Evolutionary conservation across 2,329 filamentous ascomycete genomes (phyloP).

Genomic region (Talaromyces pinophilus): DNA sequence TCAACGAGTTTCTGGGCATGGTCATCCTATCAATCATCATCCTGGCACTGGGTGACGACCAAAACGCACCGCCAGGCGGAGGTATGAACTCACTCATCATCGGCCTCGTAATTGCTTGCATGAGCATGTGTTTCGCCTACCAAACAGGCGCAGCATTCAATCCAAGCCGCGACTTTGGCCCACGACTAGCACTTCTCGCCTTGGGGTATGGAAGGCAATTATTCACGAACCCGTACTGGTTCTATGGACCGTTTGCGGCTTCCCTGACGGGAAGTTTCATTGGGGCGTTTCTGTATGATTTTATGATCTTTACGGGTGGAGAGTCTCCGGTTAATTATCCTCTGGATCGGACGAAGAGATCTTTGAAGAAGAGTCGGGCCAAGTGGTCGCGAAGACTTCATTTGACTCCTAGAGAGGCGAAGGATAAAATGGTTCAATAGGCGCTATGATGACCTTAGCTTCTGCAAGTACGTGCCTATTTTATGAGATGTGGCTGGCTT

Average conservation of each 20-base stretch:
- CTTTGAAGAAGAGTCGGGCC: slow-evolving; percentile 48
- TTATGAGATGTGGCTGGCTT: not conserved
- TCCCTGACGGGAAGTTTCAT: slow-evolving; percentile 43
- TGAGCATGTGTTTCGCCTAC: slow-evolving; percentile 44
- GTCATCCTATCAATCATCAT: slow-evolving; percentile 45
- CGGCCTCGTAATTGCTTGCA: slow-evolving; percentile 44
- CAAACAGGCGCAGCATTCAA: slow-evolving; percentile 54
- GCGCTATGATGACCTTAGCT: no score
- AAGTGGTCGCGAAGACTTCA: slow-evolving; percentile 37
- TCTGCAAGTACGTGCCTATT: not conserved
- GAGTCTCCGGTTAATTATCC: slow-evolving; percentile 56
- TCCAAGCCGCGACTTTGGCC: slow-evolving; percentile 54
- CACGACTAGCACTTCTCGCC: slow-evolving; percentile 49
- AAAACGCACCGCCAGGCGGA: slow-evolving; percentile 51
- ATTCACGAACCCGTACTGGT: slow-evolving; percentile 50
- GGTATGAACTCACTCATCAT: slow-evolving; percentile 56
- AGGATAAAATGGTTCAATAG: slow-evolving; percentile 2
- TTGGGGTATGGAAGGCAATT: slow-evolving; percentile 48
- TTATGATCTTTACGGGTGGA: slow-evolving; percentile 53
- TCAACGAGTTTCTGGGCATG: slow-evolving; percentile 52
- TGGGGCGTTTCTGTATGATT: slow-evolving; percentile 54
- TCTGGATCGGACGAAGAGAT: slow-evolving; percentile 44
- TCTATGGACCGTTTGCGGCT: slow-evolving; percentile 49
- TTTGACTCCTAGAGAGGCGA: not conserved
- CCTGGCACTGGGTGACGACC: slow-evolving; percentile 50